phyloP scores from a whole-genome alignment of 352 stramenopile species.

The Lagenidium sp. region DNA sequence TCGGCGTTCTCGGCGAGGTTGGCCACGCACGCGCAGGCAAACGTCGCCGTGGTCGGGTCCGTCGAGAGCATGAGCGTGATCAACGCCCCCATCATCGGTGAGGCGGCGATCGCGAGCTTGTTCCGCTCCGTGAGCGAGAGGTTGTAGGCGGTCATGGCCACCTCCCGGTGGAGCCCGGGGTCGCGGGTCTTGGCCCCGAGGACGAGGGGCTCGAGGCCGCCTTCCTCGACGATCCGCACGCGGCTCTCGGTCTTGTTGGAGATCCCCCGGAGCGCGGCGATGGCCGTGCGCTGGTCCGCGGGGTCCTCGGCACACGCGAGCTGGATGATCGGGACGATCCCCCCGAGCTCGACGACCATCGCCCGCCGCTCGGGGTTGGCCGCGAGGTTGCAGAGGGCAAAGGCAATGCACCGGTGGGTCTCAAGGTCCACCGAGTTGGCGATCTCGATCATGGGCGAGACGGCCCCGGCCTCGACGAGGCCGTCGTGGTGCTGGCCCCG shows the following conservation, averaged over 20 bases:
- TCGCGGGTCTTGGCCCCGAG: slow-evolving; percentile 72
- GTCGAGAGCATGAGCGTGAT: slow-evolving; percentile 78
- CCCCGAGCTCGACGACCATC: slow-evolving; percentile 90
- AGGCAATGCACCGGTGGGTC: slow-evolving; percentile 94
- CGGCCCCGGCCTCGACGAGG: slow-evolving; percentile 74
- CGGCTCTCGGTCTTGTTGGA: slow-evolving; percentile 77
- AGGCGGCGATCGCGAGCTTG: slow-evolving; percentile 89
- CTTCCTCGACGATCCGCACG: slow-evolving; percentile 84
- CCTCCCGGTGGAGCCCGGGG: slow-evolving; percentile 76
- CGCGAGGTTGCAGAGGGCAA: slow-evolving; percentile 94
- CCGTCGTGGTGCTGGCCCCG: slow-evolving; percentile 66
- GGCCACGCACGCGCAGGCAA: slow-evolving; percentile 78
- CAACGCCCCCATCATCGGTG: slow-evolving; percentile 67
- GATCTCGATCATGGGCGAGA: slow-evolving; percentile 92
- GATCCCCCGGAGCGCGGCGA: slow-evolving; percentile 89
- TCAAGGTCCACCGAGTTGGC: slow-evolving; percentile 89
- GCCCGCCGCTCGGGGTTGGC: slow-evolving; percentile 77
- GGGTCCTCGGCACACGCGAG: slow-evolving; percentile 88
- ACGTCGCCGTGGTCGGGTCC: slow-evolving; percentile 62
- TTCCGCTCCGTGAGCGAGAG: slow-evolving; percentile 93
- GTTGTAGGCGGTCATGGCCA: slow-evolving; percentile 87
- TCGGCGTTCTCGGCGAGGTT: slow-evolving; percentile 91
- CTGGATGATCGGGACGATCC: slow-evolving; percentile 92
- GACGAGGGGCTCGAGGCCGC: slow-evolving; percentile 83
- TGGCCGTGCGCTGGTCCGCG: slow-evolving; percentile 85